phyloP scores from a whole-genome alignment of 2,329 filamentous ascomycete genomes.

The Xylariomycetidae sp. region DNA sequence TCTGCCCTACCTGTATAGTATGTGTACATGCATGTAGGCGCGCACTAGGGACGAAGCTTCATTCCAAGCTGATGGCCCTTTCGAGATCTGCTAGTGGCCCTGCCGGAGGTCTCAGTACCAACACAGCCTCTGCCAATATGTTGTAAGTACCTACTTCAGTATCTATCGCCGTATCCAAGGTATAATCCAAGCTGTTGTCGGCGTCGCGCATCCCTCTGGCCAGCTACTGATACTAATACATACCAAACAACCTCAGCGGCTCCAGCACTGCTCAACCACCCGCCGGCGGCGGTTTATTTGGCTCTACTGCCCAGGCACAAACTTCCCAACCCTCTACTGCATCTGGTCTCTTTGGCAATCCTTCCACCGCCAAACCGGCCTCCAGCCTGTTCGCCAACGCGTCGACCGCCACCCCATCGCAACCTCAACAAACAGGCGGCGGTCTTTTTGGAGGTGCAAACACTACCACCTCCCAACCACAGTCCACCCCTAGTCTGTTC shows the following conservation, averaged over 20 bases:
- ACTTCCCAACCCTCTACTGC: slow-evolving; percentile 18
- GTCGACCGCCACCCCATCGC: slow-evolving; percentile 14
- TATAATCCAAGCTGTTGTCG: too few species aligned
- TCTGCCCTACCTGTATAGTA: too few species aligned
- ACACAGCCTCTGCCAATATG: not conserved
- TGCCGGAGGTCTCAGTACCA: not conserved
- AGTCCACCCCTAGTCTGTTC: slow-evolving; percentile 17
- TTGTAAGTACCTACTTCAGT: slow-evolving; percentile 1
- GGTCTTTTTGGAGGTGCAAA: slow-evolving; percentile 19
- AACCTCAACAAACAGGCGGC: slow-evolving; percentile 23
- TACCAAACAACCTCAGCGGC: slow-evolving; percentile 18
- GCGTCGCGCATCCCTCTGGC: too few species aligned
- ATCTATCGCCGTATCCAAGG: too few species aligned
- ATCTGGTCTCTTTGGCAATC: slow-evolving; percentile 27
- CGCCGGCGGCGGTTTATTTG: slow-evolving; percentile 28
- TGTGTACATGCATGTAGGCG: slow-evolving; percentile 6
- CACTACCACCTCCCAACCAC: slow-evolving; percentile 15
- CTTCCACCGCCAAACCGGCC: too few species aligned
- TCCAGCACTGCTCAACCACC: slow-evolving; percentile 27
- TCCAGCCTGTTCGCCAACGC: too few species aligned
- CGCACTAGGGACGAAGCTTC: too few species aligned
- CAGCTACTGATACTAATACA: too few species aligned
- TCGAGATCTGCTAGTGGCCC: slow-evolving; percentile 54
- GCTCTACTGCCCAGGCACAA: slow-evolving; percentile 14
- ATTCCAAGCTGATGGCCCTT: slow-evolving; percentile 38